Evolutionary conservation across 2,329 filamentous ascomycete species (phyloP).

Genomic region (Onygenales sp.): DNA sequence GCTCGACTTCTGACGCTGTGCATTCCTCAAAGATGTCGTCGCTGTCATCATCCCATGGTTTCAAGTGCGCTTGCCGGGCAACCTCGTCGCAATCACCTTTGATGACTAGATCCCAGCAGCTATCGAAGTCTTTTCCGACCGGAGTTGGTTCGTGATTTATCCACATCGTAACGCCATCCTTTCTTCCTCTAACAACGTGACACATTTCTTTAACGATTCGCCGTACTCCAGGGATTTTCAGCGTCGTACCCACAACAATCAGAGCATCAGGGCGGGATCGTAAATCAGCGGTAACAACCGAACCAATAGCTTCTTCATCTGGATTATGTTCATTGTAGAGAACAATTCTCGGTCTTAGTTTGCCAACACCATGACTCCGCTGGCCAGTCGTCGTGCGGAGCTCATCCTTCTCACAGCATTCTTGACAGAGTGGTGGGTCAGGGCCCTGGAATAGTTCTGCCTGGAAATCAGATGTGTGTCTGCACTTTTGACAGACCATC

Average conservation of each 20-base stretch:
- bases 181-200: constrained; percentile 64
- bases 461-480: constrained; percentile 65
- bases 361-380: constrained; percentile 85
- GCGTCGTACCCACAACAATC: constrained; percentile 86
- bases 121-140: constrained; percentile 71
- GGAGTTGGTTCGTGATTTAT: constrained; percentile 86
- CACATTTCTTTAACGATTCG: constrained; percentile 88
- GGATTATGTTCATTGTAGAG: constrained; percentile 97
- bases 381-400: constrained; percentile 73
- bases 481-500: constrained; percentile 95
- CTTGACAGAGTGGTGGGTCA: constrained; percentile 67
- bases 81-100: constrained; percentile 82
- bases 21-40: constrained; percentile 34
- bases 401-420: constrained; percentile 65
- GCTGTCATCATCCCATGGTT: constrained; percentile 45
- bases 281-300: constrained; percentile 77
- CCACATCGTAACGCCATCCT: constrained; percentile 83
- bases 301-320: constrained; percentile 90
- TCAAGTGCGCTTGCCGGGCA: constrained; percentile 58
- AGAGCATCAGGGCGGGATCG: constrained; percentile 80
- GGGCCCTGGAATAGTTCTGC: constrained; percentile 73
- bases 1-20: constrained; percentile 36
- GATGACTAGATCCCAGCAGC: constrained; percentile 88
- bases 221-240: constrained; percentile 89
- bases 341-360: constrained; percentile 83